These are phyloP conservation scores for Aphanocladium album DNA, from an alignment of 2,329 filamentous ascomycete species.

Conservation along the genomic window DNA sequence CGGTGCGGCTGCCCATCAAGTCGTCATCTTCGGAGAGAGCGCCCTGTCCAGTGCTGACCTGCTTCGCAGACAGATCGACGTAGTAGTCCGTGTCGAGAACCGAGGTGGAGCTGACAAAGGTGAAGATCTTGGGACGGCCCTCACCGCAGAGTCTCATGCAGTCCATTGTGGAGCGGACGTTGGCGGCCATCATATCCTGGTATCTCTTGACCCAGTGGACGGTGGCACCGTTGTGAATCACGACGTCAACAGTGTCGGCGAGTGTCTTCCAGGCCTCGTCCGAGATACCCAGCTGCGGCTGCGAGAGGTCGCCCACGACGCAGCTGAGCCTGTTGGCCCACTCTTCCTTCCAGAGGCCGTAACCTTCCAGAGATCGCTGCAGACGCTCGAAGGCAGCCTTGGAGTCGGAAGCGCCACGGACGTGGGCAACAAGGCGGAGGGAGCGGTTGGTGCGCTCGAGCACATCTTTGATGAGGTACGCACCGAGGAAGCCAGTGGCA, in stretches of 20 bases:
- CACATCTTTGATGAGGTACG: slow-evolving; percentile 72
- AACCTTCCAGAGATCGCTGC: slow-evolving; percentile 62
- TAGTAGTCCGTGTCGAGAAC: slow-evolving; percentile 81
- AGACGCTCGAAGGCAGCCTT: slow-evolving; percentile 60
- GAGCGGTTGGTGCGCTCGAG: slow-evolving; percentile 39
- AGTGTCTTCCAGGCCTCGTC: slow-evolving; percentile 61
- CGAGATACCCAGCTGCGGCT: slow-evolving; percentile 69
- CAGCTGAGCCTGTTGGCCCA: slow-evolving; percentile 63
- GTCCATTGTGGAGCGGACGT: slow-evolving; percentile 78
- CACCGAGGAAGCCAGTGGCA: slow-evolving; percentile 72
- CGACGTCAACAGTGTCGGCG: slow-evolving; percentile 60
- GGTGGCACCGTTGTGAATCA: slow-evolving; percentile 77
- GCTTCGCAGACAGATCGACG: slow-evolving; percentile 63
- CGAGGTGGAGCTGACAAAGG: slow-evolving; percentile 75
- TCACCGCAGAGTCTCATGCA: slow-evolving; percentile 68
- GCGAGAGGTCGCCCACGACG: slow-evolving; percentile 68
- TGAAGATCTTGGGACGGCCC: slow-evolving; percentile 71
- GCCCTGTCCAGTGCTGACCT: slow-evolving; percentile 53
- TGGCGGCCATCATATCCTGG: slow-evolving; percentile 62
- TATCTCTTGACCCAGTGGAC: slow-evolving; percentile 83
- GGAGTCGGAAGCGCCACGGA: slow-evolving; percentile 59
- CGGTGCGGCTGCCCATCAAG: slow-evolving; percentile 67
- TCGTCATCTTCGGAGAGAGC: slow-evolving; percentile 73
- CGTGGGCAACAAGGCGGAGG: slow-evolving; percentile 59
- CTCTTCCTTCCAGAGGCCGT: slow-evolving; percentile 69